Evolutionary conservation across 345 rosid species (phyloP).

Genomic region (Combretum micranthum): DNA sequence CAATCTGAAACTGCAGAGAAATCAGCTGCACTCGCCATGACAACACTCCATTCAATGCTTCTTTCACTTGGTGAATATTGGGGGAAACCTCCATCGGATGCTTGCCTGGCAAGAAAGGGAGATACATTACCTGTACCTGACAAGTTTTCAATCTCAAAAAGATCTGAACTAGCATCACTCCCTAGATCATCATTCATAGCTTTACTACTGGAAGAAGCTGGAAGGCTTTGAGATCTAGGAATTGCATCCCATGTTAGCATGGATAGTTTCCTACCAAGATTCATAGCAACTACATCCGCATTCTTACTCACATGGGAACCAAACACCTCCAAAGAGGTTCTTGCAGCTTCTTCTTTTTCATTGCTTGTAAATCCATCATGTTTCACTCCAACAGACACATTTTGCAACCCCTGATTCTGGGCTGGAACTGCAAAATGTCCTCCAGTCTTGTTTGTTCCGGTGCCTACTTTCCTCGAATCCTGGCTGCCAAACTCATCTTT

Average conservation of each 20-base stretch:
- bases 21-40: conserved; percentile 51
- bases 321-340: conserved; percentile 39
- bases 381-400: conserved; percentile 2
- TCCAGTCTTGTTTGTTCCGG: conserved; percentile 20
- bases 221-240: conserved; percentile 29
- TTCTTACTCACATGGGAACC: conserved; percentile 6
- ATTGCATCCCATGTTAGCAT: conserved; percentile 73
- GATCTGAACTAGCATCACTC: conserved; percentile 65
- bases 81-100: conserved; percentile 26
- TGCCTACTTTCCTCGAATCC: conserved; percentile 15
- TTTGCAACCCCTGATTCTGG: conserved; percentile 17
- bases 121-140: conserved; percentile 21
- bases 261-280: conserved; percentile 50
- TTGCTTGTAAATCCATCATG: conserved; percentile 5
- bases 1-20: conserved; percentile 29
- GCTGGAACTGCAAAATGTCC: conserved; percentile 23
- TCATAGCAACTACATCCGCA: conserved; percentile 22
- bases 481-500: conserved; percentile 19
- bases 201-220: conserved; percentile 9
- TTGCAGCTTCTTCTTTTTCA: conserved; percentile 20
- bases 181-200: conserved; percentile 32
- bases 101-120: conserved; percentile 27
- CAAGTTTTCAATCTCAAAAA: conserved; percentile 59
- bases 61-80: conserved; percentile 41
- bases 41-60: conserved; percentile 63